Conservation (phyloP, 441 rosid genomes). For the Syzygium syzygioides region DNA sequence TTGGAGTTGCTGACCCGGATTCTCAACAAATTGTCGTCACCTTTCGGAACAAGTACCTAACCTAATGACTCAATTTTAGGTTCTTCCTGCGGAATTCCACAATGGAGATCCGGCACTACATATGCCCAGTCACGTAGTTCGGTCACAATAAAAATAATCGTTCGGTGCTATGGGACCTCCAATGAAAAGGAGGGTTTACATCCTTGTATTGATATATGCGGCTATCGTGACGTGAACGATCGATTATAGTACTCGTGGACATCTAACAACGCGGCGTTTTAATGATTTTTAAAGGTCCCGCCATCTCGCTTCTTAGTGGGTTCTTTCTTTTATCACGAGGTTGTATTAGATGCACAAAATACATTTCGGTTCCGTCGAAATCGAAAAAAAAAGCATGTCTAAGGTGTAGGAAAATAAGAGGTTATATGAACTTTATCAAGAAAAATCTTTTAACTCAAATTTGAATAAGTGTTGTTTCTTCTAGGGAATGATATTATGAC, state of each 20-base stretch:
- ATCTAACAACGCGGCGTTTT: background rate
- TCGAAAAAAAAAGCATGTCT: background rate
- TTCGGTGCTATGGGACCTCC: background rate
- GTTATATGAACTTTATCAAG: background rate
- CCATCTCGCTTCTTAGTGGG: background rate
- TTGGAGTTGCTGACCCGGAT: background rate
- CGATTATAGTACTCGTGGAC: background rate
- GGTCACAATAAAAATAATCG: background rate
- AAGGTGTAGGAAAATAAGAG: background rate
- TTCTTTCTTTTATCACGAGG: background rate
- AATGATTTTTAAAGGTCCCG: background rate
- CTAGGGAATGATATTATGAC: too few species aligned
- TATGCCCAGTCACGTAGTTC: background rate
- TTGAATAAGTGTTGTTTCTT: background rate
- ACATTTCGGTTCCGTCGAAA: too few species aligned
- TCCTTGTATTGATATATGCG: background rate
- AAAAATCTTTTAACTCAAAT: background rate
- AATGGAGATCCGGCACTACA: too few species aligned
- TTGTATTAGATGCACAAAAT: fast-evolving
- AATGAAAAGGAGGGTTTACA: background rate
- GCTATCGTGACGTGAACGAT: background rate
- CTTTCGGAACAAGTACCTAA: background rate
- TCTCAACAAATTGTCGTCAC: background rate
- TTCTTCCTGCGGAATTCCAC: background rate
- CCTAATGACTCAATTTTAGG: background rate